Base-by-base conservation (phyloP, 345 rosid species). In the Aegle marmelos region DNA sequence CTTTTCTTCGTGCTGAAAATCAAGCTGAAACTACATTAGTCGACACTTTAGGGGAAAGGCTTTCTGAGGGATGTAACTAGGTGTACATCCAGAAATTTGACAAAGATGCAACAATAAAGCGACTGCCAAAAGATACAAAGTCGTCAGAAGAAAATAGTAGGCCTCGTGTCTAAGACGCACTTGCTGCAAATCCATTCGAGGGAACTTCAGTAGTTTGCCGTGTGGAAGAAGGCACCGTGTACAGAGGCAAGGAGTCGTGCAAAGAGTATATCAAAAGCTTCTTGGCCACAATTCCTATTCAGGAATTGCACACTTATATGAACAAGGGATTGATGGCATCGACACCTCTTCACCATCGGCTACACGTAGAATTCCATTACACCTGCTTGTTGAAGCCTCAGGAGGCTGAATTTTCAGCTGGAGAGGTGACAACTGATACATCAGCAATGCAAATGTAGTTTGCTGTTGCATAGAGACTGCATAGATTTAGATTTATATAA, bases 221-320 rank as follows among this genome's bases (percentile, higher is more conserved):
- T 3, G 60, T 27, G 41, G 79, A 80, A 50, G 88, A 83, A 69
- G 85, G 78, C 71, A 58, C 83, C 63, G 76, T 86, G 27, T 87
- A 87, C 70, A 71, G 72, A 78, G 93, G 93, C 65, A 87, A 83
- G 53, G 88, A 85, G 72, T 84, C 90, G 17, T 91, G 95, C 80
- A 91, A 89, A 77, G 91, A 88, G 77, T 91, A 89, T 48, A 89
- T 89, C 6, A 91, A 91, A 81, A 91, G 79, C 59, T 91, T 91
- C 88, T 82, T 88, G 84, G 95, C 93, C 24, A 89, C 90, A 21
- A 88, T 89, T 59, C 93, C 95, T 45, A 31, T 89, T 25, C 78
- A 90, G 48, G 91, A 89, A 78, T 36, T 91, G 87, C 90, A 85
- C 81, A 85, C 80, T 57, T 91, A 91, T 80, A 84, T 88, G 56